Evolutionary conservation across 1,284 basidiomycete genomes (phyloP).

Genomic region (Neonothopanus nambi): DNA sequence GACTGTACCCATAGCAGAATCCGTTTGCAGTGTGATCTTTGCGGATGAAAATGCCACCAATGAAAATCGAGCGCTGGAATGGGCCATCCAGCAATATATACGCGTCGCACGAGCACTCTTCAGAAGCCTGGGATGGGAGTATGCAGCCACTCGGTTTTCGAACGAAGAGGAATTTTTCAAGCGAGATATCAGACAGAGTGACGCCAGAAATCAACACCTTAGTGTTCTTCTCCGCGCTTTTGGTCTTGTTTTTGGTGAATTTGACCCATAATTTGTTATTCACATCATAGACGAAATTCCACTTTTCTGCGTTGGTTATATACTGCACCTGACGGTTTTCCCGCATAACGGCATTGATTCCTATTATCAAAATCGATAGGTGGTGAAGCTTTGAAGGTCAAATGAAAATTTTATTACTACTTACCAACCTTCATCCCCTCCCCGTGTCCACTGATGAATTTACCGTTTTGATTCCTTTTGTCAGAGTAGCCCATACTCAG

Average conservation of each 20-base stretch:
- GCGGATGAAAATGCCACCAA: not conserved
- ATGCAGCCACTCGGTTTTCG: not conserved
- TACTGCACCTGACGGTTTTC: not conserved
- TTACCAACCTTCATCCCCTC: slow-evolving; percentile 14
- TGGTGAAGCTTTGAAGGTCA: not conserved
- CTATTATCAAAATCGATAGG: not conserved
- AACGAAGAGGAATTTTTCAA: slow-evolving; percentile 3
- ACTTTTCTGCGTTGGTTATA: not conserved
- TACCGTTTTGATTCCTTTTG: not conserved
- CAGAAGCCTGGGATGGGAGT: not conserved
- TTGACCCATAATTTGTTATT: not conserved
- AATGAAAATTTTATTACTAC: not conserved
- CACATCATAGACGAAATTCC: not conserved
- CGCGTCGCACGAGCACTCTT: too few relatives aligned
- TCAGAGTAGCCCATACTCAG: not conserved
- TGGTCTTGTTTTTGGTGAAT: not conserved
- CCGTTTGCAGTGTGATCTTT: not conserved
- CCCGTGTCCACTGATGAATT: slow-evolving; percentile 6
- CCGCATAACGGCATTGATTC: slow-evolving; percentile 5
- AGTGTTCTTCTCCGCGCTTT: not conserved
- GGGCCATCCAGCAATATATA: slow-evolving; percentile 1
- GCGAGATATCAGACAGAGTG: not conserved
- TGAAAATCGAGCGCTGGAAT: not conserved
- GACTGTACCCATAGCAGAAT: slow-evolving; percentile 1
- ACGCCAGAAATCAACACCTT: not conserved